phyloP scores from a whole-genome alignment of 2,329 filamentous ascomycete species.

The Incumbomyces lentus region DNA sequence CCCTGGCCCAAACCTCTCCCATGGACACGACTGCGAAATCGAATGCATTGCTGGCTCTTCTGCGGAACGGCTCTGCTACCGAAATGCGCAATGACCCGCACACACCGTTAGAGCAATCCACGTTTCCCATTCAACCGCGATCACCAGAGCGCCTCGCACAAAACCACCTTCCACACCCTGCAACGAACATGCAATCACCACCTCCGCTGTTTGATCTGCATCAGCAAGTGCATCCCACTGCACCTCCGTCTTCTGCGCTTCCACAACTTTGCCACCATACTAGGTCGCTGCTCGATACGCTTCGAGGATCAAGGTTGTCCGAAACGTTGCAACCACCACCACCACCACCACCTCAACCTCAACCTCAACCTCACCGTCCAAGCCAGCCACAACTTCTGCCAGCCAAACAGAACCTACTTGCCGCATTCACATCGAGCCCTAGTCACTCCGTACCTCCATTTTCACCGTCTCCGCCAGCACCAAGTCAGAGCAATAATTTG shows the following conservation, averaged over 20 bases:
- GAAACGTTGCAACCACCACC: no score
- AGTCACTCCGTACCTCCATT: background rate
- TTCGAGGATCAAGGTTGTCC: constrained; percentile 33
- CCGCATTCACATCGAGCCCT: background rate
- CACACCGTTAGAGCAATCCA: constrained; percentile 49
- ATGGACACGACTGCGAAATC: constrained; percentile 32
- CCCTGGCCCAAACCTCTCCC: constrained; percentile 12
- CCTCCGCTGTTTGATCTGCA: constrained; percentile 2
- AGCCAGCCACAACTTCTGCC: background rate
- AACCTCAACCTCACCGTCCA: constrained; percentile 8
- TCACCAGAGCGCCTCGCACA: background rate
- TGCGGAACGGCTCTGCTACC: constrained; percentile 34
- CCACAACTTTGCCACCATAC: constrained; percentile 49
- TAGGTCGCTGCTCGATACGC: constrained; percentile 47
- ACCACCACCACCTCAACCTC: constrained; percentile 9
- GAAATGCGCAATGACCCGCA: constrained; percentile 28
- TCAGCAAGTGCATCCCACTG: constrained; percentile 24
- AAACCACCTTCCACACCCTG: background rate
- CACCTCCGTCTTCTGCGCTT: constrained; percentile 48
- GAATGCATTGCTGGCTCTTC: constrained; percentile 46
- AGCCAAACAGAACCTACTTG: constrained; percentile 5
- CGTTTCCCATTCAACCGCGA: constrained; percentile 35
- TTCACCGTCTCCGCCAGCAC: background rate
- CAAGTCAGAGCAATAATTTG: background rate
- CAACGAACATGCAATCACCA: constrained; percentile 1